A percentile compares a stretch with the other conserved stretches of the same genome.
phyloP scores from a whole-genome alignment of 306 rosid species.

The Cucurbita argyrosperma region DNA sequence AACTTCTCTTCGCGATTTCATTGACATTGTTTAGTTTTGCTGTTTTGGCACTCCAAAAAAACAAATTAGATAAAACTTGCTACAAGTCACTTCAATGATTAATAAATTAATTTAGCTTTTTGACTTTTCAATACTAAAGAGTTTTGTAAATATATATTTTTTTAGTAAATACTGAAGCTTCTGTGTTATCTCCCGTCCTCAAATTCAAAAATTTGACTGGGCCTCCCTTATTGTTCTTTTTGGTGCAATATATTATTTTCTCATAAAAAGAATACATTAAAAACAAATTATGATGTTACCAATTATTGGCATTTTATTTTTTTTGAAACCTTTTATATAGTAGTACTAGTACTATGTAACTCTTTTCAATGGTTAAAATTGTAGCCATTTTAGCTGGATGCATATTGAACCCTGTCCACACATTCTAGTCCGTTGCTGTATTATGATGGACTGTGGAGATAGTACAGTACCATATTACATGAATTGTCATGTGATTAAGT shows the following conservation, averaged over 20 bases:
- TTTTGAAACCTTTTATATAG: background rate
- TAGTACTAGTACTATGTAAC: background rate
- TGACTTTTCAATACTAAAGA: background rate
- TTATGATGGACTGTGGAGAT: background rate
- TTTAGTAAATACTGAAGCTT: background rate
- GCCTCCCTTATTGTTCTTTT: background rate
- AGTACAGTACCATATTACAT: background rate
- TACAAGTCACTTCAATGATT: background rate
- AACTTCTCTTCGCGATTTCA: background rate
- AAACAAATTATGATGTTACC: background rate
- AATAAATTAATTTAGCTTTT: background rate
- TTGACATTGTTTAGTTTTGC: background rate
- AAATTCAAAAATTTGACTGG: background rate
- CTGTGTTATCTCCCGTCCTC: background rate
- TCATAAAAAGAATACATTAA: background rate
- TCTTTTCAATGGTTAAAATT: background rate
- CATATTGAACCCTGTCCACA: background rate
- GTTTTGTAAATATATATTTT: background rate
- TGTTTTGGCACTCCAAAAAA: background rate
- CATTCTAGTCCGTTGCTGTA: background rate
- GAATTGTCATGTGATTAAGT: background rate
- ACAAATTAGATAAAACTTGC: background rate
- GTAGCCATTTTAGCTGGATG: background rate
- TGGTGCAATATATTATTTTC: background rate
- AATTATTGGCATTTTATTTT: background rate